Conservation (phyloP, 441 rosid species). For the Adansonia grandidieri region DNA sequence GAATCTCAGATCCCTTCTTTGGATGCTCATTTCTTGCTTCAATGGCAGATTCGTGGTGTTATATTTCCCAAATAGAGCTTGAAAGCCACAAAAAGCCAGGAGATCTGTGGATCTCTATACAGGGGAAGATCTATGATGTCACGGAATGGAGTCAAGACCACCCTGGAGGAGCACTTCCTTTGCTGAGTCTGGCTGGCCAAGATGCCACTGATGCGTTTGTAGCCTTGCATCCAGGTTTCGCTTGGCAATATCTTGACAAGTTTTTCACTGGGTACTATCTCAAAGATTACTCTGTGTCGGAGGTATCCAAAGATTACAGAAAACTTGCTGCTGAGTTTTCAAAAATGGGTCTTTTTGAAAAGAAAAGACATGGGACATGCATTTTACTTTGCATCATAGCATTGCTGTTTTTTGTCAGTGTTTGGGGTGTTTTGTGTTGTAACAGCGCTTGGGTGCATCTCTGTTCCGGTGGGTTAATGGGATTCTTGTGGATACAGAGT, state of each 20-base stretch:
- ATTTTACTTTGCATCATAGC: conserved; percentile 36
- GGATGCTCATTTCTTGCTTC: conserved; percentile 4
- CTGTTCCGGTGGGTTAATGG: conserved; percentile 47
- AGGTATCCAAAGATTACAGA: conserved; percentile 58
- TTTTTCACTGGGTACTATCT: conserved; percentile 63
- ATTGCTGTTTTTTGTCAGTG: conserved; percentile 41
- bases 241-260: conserved; percentile 52
- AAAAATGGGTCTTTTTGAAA: conserved; percentile 55
- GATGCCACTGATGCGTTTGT: conserved; percentile 73
- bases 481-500: conserved; percentile 63
- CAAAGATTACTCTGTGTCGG: conserved; percentile 53
- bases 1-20: background rate
- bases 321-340: conserved; percentile 53
- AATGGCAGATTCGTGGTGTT: conserved; percentile 48
- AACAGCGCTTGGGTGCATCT: conserved; percentile 43
- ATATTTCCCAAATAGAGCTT: conserved; percentile 51
- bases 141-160: conserved; percentile 57
- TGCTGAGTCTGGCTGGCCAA: conserved; percentile 60
- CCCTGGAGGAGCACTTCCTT: conserved; percentile 61
- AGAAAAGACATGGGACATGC: conserved; percentile 49
- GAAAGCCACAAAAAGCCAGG: conserved; percentile 47
- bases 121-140: conserved; percentile 71
- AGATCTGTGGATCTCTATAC: conserved; percentile 75
- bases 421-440: conserved; percentile 47
- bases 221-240: conserved; percentile 60